Evolutionary conservation across 371 early-diverging fungal genomes (phyloP), one percentile per base, ranked within the genome.

Genomic region (Lichtheimia ramosa): DNA sequence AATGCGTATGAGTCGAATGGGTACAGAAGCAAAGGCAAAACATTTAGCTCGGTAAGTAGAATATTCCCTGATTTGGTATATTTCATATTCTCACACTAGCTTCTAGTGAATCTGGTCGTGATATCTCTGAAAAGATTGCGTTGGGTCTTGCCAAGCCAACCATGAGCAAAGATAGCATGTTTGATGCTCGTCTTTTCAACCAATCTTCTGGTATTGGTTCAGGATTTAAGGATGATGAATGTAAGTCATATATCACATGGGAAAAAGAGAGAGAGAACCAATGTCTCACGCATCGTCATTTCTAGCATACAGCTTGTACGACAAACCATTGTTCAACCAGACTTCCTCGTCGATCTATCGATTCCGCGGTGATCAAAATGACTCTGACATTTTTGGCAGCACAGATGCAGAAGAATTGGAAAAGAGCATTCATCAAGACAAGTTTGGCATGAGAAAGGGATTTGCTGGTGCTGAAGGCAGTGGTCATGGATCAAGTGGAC

Each of bases 101-200:
- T 43, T 56, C 42, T 41, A 85, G 86, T 49, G 71, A 85, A 16
- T 77, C 88, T 64, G 89, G 89, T 3, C 89, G 99, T 70, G 99
- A 98, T 81, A 93, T 98, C 54, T 96, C 97, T 1, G 99, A 98
- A 75, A 97, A 96, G 77, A 92, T 98, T 62, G 98, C 99, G 2
- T 83, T 98, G 54, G 98, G 98, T 40, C 74, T 96, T 51, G 97
- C 96, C 34, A 90, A 94, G 62, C 98, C 97, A 0, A 86, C 96
- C 0, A 69, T 86, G 50, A 83, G 90, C 52, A 87, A 89, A 70
- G 99, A 97, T 54, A 85, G 92, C 56, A 82, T 96, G 89, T 97
- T 89, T 66, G 99, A 98, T 71, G 85, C 91, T 40, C 87, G 99
- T 51, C 78, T 98, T 51, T 97, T 96, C 73, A 95, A 97, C 75